Percentiles rank a stretch among this genome's conserved stretches.
phyloP scores from a whole-genome alignment of 139 green algal genomes.

The Gonium pectorale region DNA sequence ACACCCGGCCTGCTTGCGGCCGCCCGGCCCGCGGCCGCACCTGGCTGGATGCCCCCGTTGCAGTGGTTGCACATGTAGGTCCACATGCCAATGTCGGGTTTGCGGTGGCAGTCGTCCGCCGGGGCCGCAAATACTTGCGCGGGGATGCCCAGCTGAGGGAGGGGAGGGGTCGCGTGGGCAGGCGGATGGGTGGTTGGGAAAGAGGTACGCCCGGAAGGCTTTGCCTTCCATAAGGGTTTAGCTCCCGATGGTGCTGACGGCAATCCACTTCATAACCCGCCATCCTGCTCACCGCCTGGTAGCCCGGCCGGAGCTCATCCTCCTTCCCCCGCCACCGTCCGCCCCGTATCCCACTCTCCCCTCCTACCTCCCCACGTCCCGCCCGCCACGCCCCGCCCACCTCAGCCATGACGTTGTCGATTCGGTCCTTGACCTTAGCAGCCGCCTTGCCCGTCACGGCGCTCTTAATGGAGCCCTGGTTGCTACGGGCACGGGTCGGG shows the following conservation, averaged over 20 bases:
- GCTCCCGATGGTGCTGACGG: no score
- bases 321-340: no score
- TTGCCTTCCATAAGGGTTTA: no score
- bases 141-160: conserved; percentile 46
- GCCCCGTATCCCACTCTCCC: no score
- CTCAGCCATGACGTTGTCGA: conserved; percentile 60
- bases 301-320: no score
- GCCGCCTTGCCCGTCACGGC: conserved; percentile 68
- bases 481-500: conserved; percentile 73
- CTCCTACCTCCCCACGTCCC: background rate
- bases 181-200: no score
- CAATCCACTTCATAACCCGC: no score
- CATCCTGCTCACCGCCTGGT: no score
- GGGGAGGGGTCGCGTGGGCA: no score
- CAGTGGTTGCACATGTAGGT: conserved; percentile 67
- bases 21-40: no score
- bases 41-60: conserved; percentile 69
- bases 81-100: conserved; percentile 85
- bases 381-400: conserved; percentile 28
- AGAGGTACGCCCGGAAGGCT: no score
- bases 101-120: conserved; percentile 67
- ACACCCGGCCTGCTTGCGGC: no score
- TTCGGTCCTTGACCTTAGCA: conserved; percentile 63
- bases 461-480: conserved; percentile 78
- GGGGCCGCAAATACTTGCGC: conserved; percentile 52